Evolutionary conservation across 108 stramenopile genomes (phyloP).

Genomic region (Discostella stelligeroides): DNA sequence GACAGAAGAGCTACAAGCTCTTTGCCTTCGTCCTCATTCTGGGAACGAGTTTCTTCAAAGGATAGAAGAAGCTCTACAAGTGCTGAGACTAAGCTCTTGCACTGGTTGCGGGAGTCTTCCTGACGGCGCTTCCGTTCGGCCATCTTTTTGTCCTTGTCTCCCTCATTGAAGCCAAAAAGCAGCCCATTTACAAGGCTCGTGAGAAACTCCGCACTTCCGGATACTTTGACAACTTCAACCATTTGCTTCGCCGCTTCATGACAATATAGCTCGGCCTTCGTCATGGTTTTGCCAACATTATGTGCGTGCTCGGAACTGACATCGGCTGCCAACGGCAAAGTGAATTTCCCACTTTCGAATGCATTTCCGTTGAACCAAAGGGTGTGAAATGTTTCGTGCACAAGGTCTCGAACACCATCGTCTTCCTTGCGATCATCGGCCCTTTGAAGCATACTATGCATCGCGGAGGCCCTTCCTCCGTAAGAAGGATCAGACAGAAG

Average conservation of each 20-base stretch:
- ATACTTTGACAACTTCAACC: constrained; percentile 88
- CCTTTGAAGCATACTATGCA: constrained; percentile 72
- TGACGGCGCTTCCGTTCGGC: constrained; percentile 61
- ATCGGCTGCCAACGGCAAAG: constrained; percentile 10
- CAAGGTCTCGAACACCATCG: constrained; percentile 89
- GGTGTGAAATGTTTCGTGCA: constrained; percentile 85
- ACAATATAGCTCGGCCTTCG: constrained; percentile 36
- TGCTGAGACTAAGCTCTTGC: constrained; percentile 67
- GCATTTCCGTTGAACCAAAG: constrained; percentile 72
- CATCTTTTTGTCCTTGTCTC: constrained; percentile 78
- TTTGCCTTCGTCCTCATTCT: constrained; percentile 47
- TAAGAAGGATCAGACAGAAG: constrained; percentile 81
- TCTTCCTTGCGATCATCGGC: constrained; percentile 93
- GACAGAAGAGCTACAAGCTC: constrained; percentile 82
- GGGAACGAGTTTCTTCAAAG: constrained; percentile 75
- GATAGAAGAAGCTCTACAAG: constrained; percentile 79
- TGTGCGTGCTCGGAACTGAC: constrained; percentile 1
- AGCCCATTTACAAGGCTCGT: constrained; percentile 77
- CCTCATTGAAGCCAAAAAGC: constrained; percentile 70
- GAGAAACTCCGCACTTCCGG: constrained; percentile 71
- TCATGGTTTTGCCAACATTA: constrained; percentile 17
- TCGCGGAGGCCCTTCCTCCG: constrained; percentile 73
- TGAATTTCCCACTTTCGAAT: constrained; percentile 32
- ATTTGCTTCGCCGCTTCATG: constrained; percentile 82
- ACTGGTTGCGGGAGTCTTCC: constrained; percentile 55